Evolutionary conservation across 805 yeast species (phyloP), one percentile per base, ranked within the genome.

Genomic region (Pichia ethanolica): DNA sequence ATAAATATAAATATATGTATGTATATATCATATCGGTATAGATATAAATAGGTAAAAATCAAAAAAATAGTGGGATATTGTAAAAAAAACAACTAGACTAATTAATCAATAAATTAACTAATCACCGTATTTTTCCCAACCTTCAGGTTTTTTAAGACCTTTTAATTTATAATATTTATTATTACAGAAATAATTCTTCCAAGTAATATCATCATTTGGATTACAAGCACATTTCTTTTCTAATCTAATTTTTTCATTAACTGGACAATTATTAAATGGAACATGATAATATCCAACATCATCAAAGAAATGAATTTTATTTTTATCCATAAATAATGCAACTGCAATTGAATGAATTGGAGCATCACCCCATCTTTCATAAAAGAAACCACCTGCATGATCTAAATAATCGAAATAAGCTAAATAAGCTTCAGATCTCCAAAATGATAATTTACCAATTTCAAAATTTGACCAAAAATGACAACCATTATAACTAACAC

Each of bases 291-390:
- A 88, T 46, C 96, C 96, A 54, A 88, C 78, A 61, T 88, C 95
- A 52, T 79, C 84, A 64, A 89, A 89, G 74, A 84, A 81, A 62
- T 89, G 95, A 45, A 89, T 69, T 61, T 82, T 72, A 53, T 78
- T 80, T 64, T 77, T 79, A 47, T 85, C 81, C 65, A 86, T 63
- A 70, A 89, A 86, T 56, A 89, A 70, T 5, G 93, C 72, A 25
- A 87, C 96, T 34, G 93, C 96, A 60, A 88, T 82, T 7, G 95
- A 85, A 67, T 88, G 96, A 45, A 88, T 83, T 35, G 96, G 96
- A 33, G 95, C 96, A 67, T 88, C 96, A 58, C 96, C 95, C 96
- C 95, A 87, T 68, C 96, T 77, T 72, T 86, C 89, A 66, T 88
- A 89, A 71, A 85, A 89, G 71, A 89, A 89, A n/a, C 96, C 96